Base-by-base conservation (phyloP, 805 yeast species). In the Pichia cephalocereana region DNA sequence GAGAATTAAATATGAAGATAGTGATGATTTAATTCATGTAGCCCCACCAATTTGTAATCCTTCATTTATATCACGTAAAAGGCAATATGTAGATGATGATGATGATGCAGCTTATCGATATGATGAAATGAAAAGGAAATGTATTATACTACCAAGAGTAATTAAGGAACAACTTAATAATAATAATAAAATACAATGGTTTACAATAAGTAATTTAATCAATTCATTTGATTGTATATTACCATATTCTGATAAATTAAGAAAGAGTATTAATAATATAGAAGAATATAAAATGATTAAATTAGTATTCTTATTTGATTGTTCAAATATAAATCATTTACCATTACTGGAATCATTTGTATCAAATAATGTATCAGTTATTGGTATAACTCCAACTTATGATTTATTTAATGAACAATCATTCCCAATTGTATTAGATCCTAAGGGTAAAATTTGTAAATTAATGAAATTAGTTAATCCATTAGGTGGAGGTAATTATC, bases 401-500 rank as follows among this genome's bases (percentile, higher is more conserved):
- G 41, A 46, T 6, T 47, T 38, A 37, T 3, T n/a, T 8, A 56
- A 59, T 40, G 36, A 38, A 1, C 49, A 49, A 37, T 40, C 45
- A 2, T 62, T 60, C 44, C 68, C 69, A 1, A 53, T 65, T 5
- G 27, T 65, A 11, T 38, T 58, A 18, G 70, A 65, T 48, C 6
- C 48, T 11, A 41, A 49, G n/a, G 69, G 68, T 2, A 23, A 36
- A 10, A 45, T 65, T 34, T 56, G 65, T n/a, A 53, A 51, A 40
- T 27, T 37, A 2, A 50, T 66, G 42, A 46, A 49, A 2, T 37
- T 63, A 30, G 43, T 58, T 30, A 65, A 66, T 49, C 70, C 70
- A 4, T 47, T 66, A 9, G 70, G 70, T 26, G 70, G 70, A 28
- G 69, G 67, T 1, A 42, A 57, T 14, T 67, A 58, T 51, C 68